Conservation (phyloP, 371 early-diverging fungal genomes). For the Thermomucor indicae-seudaticae region DNA sequence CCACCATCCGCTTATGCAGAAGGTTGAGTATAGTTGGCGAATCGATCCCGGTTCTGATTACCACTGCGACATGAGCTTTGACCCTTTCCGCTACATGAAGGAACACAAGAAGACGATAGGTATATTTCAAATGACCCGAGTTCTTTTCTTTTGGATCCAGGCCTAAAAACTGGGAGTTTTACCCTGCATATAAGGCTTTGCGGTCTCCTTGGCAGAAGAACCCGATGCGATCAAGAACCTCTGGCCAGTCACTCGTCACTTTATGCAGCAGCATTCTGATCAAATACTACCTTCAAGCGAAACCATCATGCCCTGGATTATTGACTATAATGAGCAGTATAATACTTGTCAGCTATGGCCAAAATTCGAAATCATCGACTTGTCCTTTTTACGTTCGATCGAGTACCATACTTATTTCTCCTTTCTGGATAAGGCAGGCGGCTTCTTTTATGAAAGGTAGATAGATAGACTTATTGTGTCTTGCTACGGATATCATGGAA, state of each 20-base stretch:
- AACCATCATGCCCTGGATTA: slow-evolving; percentile 30
- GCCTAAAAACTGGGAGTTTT: too few species aligned
- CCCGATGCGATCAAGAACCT: slow-evolving; percentile 76
- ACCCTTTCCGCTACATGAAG: slow-evolving; percentile 83
- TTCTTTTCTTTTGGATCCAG: too few species aligned
- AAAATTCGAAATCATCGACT: slow-evolving; percentile 59
- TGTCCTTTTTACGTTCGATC: slow-evolving; percentile 70
- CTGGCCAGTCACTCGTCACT: slow-evolving; percentile 66
- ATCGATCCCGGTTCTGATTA: slow-evolving; percentile 91
- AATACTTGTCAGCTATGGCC: slow-evolving; percentile 80
- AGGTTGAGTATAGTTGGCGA: slow-evolving; percentile 93
- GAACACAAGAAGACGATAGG: slow-evolving; percentile 60
- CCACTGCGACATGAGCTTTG: slow-evolving; percentile 76
- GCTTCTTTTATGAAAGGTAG: slow-evolving; percentile 91
- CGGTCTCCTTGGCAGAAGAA: slow-evolving; percentile 74
- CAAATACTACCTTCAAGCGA: slow-evolving; percentile 8
- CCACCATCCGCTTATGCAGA: slow-evolving; percentile 68
- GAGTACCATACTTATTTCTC: slow-evolving; percentile 78
- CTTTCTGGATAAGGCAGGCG: slow-evolving; percentile 76
- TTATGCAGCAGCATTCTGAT: slow-evolving; percentile 34
- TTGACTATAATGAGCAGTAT: slow-evolving; percentile 24
- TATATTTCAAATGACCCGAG: too few species aligned
- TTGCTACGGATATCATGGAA: too few species aligned
- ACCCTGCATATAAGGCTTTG: too few species aligned
- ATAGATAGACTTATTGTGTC: neutral